A percentile compares a stretch with the other conserved stretches of the same genome.
Evolutionary conservation across 768 basidiomycete species (phyloP).

Genomic region (Rubroboletus pulcherrimus): DNA sequence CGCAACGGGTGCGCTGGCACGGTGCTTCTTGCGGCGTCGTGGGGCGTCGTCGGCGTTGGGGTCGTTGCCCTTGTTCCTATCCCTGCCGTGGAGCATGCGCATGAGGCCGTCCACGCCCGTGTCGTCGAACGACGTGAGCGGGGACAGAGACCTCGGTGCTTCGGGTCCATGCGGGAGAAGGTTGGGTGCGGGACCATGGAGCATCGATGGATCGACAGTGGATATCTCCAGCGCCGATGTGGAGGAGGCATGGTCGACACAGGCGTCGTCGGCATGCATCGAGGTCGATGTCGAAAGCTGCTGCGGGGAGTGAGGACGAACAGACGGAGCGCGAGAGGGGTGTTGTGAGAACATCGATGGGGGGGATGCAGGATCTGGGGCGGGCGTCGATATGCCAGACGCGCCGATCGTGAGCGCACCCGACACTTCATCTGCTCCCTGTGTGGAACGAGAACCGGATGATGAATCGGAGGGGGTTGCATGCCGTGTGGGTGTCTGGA

Average conservation of each 20-base stretch:
- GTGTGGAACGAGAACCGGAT: neutral
- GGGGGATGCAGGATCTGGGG: neutral
- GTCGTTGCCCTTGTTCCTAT: no score
- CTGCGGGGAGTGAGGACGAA: neutral
- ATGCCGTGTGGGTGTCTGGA: neutral
- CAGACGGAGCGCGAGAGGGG: slow-evolving; percentile 1
- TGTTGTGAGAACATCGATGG: slow-evolving; percentile 1
- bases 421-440: slow-evolving; percentile 24
- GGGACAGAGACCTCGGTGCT: slow-evolving; percentile 4
- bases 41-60: neutral
- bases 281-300: neutral
- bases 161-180: neutral
- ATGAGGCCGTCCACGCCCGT: neutral
- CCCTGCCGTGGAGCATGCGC: no score
- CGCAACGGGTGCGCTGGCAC: neutral
- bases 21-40: neutral
- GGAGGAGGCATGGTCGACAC: neutral
- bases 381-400: slow-evolving; percentile 14
- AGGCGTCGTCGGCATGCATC: neutral
- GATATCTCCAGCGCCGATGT: neutral
- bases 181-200: neutral
- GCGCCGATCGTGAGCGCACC: slow-evolving; percentile 13
- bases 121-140: slow-evolving; percentile 15
- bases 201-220: slow-evolving; percentile 11
- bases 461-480: slow-evolving; percentile 13